Base-by-base conservation (phyloP, 768 basidiomycete genomes). In the Dendrothele bispora region DNA sequence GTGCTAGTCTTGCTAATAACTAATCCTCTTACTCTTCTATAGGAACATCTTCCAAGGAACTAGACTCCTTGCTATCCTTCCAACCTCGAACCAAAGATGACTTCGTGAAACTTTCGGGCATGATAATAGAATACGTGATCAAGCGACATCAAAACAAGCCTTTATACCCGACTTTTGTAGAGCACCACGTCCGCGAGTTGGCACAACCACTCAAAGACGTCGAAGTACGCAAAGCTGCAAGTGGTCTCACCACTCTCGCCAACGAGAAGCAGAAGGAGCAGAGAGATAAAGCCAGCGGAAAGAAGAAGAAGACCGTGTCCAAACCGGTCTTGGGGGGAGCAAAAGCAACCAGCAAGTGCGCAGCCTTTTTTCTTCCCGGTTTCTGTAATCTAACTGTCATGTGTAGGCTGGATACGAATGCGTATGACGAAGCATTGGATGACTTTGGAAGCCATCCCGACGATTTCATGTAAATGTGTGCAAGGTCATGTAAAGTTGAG, bases 261-360 rank as follows among this genome's bases (percentile, higher is more conserved):
- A 98, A 95, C 60, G 92, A 95, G 72, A 99, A 98, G 72, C 91
- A 95, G 70, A 90, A 83, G 68, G 91, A 91, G 61, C 84, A 87
- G 57, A 79, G 86, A 53, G 91, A 94, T 28, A 91, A 88, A 64
- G 75, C 83, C 2, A 85, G 82, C 50, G 91, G 92, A 25, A 97
- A 95, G 80, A 95, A 93, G 74, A 95, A 95, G 72, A 88, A 89
- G 69, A 67, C 74, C 6, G 66, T 77, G 0, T 64, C 74, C 15
- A 97, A 90, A 63, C 94, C 95, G 20, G 78, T 66, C 4, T 67
- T 97, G 28, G 93, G 91, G 2, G 78, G 83, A 15, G 72, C 78
- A 18, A 95, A 93, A 68, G 61, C 74, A 12, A 68, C 77, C n/a
- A 71, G 62, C 58, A 86, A 79, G 84, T 88, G 63, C 50, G 77